phyloP scores from a whole-genome alignment of 208 protist genomes.

The Trichomonas vaginalis region DNA sequence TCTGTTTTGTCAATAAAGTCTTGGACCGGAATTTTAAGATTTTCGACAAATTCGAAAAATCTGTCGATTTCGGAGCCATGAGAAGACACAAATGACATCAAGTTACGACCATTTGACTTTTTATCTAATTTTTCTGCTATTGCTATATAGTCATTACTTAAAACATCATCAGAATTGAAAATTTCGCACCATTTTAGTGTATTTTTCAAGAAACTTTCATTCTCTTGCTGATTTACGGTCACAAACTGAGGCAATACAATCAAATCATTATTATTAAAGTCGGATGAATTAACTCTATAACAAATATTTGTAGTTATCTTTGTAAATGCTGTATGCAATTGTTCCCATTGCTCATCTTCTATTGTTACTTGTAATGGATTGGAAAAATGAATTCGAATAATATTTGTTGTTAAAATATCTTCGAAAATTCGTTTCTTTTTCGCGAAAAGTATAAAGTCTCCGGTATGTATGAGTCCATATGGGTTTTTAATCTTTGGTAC shows the following conservation, averaged over 20 bases:
- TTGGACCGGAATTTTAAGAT: background rate
- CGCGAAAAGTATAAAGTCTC: background rate
- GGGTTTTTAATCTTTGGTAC: background rate
- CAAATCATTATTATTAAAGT: background rate
- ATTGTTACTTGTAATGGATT: background rate
- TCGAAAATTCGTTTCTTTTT: background rate
- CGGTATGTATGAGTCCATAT: background rate
- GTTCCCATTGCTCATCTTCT: background rate
- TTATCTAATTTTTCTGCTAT: background rate
- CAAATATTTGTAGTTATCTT: background rate
- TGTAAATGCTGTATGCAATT: background rate
- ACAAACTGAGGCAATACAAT: background rate
- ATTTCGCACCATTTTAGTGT: background rate
- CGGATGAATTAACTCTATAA: background rate
- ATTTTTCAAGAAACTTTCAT: no score
- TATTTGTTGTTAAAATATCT: background rate
- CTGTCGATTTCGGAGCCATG: background rate
- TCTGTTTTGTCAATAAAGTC: background rate
- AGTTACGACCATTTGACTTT: background rate
- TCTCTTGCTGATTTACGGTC: no score
- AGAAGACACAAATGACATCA: background rate
- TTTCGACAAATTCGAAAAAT: background rate
- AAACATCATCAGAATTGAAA: background rate
- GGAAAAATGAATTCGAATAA: background rate
- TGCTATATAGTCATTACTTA: background rate